A percentile compares a stretch with the other conserved stretches of the same genome.
Conservation (phyloP, 1,284 basidiomycete species). For the Rhodotorula mucilaginosa region DNA sequence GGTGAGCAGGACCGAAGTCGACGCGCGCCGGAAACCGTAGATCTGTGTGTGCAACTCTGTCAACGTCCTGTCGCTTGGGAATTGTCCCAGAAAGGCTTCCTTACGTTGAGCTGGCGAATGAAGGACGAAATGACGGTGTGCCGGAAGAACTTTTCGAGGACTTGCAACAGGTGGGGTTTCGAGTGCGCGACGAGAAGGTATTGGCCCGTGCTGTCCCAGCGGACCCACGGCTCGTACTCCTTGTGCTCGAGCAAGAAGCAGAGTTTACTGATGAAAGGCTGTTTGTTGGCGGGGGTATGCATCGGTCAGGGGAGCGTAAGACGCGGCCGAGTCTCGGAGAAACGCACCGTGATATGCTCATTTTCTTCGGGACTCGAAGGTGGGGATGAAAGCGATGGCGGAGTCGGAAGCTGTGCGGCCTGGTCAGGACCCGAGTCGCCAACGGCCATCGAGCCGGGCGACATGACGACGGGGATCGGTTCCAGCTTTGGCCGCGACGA, state of each 20-base stretch:
- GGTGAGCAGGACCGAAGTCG: constrained; percentile 27
- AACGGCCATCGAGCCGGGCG: not conserved
- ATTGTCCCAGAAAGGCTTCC: not conserved
- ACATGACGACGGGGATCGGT: not conserved
- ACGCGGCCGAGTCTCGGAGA: not conserved
- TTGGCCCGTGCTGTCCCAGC: constrained; percentile 25
- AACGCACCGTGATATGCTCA: constrained; percentile 6
- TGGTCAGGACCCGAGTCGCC: not conserved
- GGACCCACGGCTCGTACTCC: constrained; percentile 27
- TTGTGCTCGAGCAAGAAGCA: constrained; percentile 27
- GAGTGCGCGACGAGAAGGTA: constrained; percentile 34
- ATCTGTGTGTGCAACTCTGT: constrained; percentile 6
- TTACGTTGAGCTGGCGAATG: constrained; percentile 36
- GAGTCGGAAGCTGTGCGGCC: not conserved
- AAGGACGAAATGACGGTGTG: constrained; percentile 32
- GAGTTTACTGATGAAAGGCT: constrained; percentile 36
- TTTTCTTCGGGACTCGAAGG: constrained; percentile 1
- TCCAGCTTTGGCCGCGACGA: not conserved
- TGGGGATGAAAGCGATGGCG: not conserved
- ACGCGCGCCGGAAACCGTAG: constrained; percentile 38
- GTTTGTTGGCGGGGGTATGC: not conserved
- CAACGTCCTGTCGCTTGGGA: no score
- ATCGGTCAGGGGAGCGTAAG: not conserved
- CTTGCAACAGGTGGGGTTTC: constrained; percentile 26
- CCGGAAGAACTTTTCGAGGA: constrained; percentile 34